A percentile compares a stretch with the other conserved stretches of the same genome.
These are phyloP conservation scores for Musa balbisiana DNA, from an alignment of 202 grass and related monocot genomes.

Conservation along the genomic window DNA sequence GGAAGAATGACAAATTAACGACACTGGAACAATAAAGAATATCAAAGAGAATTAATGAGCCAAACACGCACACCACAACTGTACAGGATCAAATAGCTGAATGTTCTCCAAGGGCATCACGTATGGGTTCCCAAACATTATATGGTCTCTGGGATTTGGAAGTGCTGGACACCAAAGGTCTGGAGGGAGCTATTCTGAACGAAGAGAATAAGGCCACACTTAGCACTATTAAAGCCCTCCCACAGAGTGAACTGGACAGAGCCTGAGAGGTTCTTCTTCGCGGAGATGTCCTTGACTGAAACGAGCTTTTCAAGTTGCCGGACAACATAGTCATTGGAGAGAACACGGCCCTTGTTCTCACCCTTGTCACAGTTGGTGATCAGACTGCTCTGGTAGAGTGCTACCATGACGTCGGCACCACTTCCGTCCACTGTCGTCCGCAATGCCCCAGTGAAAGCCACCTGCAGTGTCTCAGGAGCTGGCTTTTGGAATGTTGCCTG, in stretches of 20 bases:
- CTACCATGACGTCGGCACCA: constrained; percentile 55
- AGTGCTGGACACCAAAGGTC: constrained; percentile 81
- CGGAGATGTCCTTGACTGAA: constrained; percentile 42
- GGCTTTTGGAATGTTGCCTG: constrained; percentile 57
- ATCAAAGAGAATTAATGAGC: too few species aligned
- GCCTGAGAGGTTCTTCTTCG: constrained; percentile 56
- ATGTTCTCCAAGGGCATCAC: too few species aligned
- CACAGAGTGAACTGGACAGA: constrained; percentile 58
- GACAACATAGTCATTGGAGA: constrained; percentile 77
- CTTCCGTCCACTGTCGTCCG: constrained; percentile 43
- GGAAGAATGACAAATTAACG: too few species aligned
- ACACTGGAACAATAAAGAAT: too few species aligned
- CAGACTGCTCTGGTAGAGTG: constrained; percentile 69
- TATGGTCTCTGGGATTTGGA: constrained; percentile 55
- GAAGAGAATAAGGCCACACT: constrained; percentile 71
- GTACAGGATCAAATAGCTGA: too few species aligned
- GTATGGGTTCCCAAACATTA: constrained; percentile 1
- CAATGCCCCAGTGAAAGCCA: constrained; percentile 49
- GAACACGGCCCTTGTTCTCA: constrained; percentile 70
- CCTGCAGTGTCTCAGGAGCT: constrained; percentile 50
- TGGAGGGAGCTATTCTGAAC: constrained; percentile 66
- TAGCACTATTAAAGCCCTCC: constrained; percentile 63
- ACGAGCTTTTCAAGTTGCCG: constrained; percentile 66
- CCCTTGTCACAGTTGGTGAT: constrained; percentile 66
- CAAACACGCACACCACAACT: too few species aligned